Conservation (phyloP, 176 grass and related monocot genomes). For the Alopecurus myosuroides region DNA sequence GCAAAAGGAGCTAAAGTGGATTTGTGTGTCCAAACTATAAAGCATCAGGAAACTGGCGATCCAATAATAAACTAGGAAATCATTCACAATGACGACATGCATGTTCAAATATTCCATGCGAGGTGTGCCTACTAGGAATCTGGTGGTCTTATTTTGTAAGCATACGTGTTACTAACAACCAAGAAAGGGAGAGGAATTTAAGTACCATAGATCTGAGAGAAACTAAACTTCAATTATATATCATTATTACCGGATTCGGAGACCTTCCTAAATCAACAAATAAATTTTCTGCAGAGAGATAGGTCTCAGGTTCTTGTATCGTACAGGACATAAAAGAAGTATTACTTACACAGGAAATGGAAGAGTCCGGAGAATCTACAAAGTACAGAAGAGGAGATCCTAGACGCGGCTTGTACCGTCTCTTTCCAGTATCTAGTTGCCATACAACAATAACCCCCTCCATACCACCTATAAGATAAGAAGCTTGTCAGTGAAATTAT, state of each 20-base stretch:
- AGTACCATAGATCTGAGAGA: background rate
- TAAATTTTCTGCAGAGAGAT: background rate
- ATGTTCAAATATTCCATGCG: background rate
- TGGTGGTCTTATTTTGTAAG: background rate
- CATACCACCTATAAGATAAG: slow-evolving; percentile 60
- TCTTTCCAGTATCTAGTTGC: slow-evolving; percentile 92
- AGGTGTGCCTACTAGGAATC: background rate
- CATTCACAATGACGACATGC: background rate
- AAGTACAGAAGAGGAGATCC: slow-evolving; percentile 89
- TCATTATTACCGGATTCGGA: slow-evolving; percentile 3
- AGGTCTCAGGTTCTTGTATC: background rate
- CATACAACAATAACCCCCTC: slow-evolving; percentile 98
- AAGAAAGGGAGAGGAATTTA: background rate
- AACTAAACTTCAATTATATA: background rate
- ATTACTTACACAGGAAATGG: slow-evolving; percentile 81
- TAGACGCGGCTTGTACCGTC: slow-evolving; percentile 80
- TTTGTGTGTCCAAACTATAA: background rate
- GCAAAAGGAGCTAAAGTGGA: background rate
- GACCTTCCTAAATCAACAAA: slow-evolving; percentile 12
- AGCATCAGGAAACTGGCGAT: background rate
- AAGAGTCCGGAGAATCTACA: slow-evolving; percentile 84
- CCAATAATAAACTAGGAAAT: background rate
- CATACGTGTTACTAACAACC: background rate
- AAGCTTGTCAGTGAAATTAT: background rate
- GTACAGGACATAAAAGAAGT: background rate